These are phyloP conservation scores for Moringa oleifera DNA, from an alignment of 345 rosid genomes.

Conservation along the genomic window DNA sequence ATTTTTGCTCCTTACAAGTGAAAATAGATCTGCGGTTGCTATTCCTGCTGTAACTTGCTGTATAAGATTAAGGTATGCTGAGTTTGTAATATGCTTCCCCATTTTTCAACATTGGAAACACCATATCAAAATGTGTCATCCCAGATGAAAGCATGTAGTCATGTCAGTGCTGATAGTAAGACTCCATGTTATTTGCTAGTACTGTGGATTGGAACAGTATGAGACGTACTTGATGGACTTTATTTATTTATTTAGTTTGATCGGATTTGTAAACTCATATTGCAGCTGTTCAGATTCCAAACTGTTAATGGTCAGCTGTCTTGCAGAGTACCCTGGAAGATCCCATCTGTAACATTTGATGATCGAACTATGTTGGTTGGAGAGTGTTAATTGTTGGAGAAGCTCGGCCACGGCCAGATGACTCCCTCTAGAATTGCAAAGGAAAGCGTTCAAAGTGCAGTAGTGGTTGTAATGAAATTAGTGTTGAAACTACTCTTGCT, in stretches of 20 bases:
- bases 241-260: too few species aligned
- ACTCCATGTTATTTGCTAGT: too few species aligned
- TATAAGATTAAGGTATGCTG: slow-evolving; percentile 28
- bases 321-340: neutral
- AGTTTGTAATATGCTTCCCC: neutral
- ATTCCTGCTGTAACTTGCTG: slow-evolving; percentile 15
- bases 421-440: neutral
- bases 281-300: neutral
- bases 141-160: too few species aligned
- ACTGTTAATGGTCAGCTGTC: neutral
- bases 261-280: neutral
- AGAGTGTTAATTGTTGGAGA: too few species aligned
- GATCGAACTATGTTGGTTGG: too few species aligned
- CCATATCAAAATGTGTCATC: too few species aligned
- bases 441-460: neutral
- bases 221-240: too few species aligned
- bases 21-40: slow-evolving; percentile 12
- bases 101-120: neutral
- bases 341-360: neutral
- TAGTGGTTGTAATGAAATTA: neutral
- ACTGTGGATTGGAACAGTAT: too few species aligned
- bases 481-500: neutral
- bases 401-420: neutral
- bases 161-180: too few species aligned
- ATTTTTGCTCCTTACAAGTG: slow-evolving; percentile 86